phyloP scores from a whole-genome alignment of 1,284 basidiomycete species.

The Fomitopsis schrenkii region DNA sequence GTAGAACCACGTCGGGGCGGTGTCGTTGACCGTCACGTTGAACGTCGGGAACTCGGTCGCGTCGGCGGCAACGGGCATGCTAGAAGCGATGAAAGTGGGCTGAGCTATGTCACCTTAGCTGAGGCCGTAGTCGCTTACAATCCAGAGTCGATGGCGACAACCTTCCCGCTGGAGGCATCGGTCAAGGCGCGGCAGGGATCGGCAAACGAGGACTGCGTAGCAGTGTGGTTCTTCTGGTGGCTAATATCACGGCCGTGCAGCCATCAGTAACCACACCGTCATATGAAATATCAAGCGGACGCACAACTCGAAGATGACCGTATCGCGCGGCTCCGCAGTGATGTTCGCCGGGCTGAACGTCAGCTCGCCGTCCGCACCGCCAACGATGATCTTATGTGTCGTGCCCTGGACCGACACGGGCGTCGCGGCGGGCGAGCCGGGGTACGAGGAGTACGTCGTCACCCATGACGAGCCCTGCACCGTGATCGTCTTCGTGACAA shows the following conservation, averaged over 20 bases:
- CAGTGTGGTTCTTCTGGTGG: conserved; percentile 63
- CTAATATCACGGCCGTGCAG: conserved; percentile 24
- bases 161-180: conserved; percentile 31
- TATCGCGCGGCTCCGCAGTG: conserved; percentile 45
- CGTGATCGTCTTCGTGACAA: conserved; percentile 34
- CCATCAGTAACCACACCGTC: not conserved
- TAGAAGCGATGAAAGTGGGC: conserved; percentile 15
- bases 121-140: conserved; percentile 37
- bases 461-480: conserved; percentile 43
- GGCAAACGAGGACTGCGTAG: conserved; percentile 62
- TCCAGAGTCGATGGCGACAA: conserved; percentile 53
- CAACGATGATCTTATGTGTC: conserved; percentile 49
- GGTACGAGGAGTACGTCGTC: conserved; percentile 50
- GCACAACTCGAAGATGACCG: conserved; percentile 54
- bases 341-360: conserved; percentile 49
- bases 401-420: conserved; percentile 38
- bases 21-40: conserved; percentile 53
- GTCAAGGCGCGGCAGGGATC: conserved; percentile 48
- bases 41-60: conserved; percentile 46
- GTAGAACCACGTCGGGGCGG: conserved; percentile 40
- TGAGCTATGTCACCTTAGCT: not conserved
- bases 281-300: conserved; percentile 16
- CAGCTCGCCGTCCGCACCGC: conserved; percentile 40
- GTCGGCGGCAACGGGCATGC: conserved; percentile 45
- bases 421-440: conserved; percentile 47